A percentile compares a stretch with the other conserved stretches of the same genome.
These are phyloP conservation scores for Rhamnella rubrinervis DNA, from an alignment of 331 rosid species.

Conservation along the genomic window DNA sequence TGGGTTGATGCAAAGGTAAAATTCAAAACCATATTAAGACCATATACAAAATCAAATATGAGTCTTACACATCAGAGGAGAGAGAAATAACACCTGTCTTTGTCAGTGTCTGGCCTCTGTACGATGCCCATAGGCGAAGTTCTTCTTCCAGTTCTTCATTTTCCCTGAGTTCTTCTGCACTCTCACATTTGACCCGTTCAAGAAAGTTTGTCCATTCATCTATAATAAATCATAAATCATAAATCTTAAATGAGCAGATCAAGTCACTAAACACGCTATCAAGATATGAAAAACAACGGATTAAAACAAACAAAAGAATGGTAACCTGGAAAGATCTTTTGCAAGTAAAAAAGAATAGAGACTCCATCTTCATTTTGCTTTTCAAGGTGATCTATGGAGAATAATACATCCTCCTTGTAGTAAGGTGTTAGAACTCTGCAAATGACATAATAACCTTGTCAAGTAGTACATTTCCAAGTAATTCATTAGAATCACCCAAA, in stretches of 20 bases:
- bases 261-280: conserved; percentile 1
- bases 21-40: not conserved
- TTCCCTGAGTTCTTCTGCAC: conserved; percentile 54
- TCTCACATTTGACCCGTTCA: conserved; percentile 46
- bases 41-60: not conserved
- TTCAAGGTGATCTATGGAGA: conserved; percentile 61
- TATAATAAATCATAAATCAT: conserved; percentile 35
- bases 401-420: conserved; percentile 69
- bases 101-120: conserved; percentile 95
- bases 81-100: conserved; percentile 65
- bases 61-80: not conserved
- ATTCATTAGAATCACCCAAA: not conserved
- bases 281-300: conserved; percentile 5
- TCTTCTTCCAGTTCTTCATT: conserved; percentile 57
- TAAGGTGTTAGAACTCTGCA: conserved; percentile 89
- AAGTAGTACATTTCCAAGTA: conserved; percentile 3
- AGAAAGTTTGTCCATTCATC: conserved; percentile 95
- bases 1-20: not conserved
- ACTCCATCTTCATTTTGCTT: conserved; percentile 84
- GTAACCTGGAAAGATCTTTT: conserved; percentile 93
- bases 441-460: conserved; percentile 21
- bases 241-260: conserved; percentile 16
- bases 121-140: conserved; percentile 92
- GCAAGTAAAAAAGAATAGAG: conserved; percentile 89
- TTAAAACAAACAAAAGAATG: conserved; percentile 13